Evolutionary conservation across 306 rosid genomes (phyloP).

Genomic region (Erythrophleum fordii): DNA sequence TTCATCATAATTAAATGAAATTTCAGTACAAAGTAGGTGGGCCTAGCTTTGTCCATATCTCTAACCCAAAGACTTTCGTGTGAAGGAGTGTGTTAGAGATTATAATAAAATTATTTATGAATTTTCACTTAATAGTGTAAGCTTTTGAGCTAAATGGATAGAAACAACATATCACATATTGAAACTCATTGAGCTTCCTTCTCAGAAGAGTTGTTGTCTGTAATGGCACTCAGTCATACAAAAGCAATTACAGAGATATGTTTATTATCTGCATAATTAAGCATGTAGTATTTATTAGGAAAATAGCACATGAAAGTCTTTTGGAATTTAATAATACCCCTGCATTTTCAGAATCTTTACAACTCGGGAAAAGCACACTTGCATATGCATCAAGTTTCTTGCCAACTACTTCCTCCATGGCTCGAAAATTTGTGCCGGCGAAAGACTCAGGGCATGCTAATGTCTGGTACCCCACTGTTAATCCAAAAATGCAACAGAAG

Average conservation of each 20-base stretch:
- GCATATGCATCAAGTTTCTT: constrained; percentile 60
- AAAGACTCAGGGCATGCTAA: constrained; percentile 53
- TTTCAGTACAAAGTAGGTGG: too few species aligned
- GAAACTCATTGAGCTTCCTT: too few species aligned
- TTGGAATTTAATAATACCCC: constrained; percentile 47
- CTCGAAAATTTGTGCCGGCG: constrained; percentile 48
- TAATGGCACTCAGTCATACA: too few species aligned
- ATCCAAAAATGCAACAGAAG: neutral
- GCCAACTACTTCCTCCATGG: constrained; percentile 66
- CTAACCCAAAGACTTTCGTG: too few species aligned
- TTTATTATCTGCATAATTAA: neutral
- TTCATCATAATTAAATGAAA: too few species aligned
- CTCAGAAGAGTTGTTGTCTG: too few species aligned
- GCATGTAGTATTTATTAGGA: neutral
- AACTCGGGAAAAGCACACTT: constrained; percentile 49
- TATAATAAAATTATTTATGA: too few species aligned
- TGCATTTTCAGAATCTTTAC: constrained; percentile 39
- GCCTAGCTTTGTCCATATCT: too few species aligned
- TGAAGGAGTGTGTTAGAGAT: too few species aligned
- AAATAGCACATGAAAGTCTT: neutral
- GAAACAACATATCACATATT: too few species aligned
- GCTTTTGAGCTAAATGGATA: too few species aligned
- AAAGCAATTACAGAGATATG: neutral
- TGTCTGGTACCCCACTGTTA: constrained; percentile 61
- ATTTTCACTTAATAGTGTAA: too few species aligned